phyloP scores from a whole-genome alignment of 495 filamentous ascomycete species.

The Penicillium goetzii region DNA sequence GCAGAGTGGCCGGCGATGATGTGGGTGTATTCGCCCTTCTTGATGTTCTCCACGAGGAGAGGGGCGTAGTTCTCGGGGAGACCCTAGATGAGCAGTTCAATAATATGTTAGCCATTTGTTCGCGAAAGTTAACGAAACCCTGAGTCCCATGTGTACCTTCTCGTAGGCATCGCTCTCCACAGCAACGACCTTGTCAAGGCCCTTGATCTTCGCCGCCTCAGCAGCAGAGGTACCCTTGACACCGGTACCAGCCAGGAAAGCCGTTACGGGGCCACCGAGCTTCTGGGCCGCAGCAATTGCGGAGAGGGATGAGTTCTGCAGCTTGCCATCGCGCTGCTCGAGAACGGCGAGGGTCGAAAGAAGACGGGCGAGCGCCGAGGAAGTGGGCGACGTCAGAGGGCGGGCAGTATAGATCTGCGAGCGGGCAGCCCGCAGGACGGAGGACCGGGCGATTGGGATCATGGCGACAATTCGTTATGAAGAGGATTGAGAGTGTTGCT shows the following conservation, averaged over 20 bases:
- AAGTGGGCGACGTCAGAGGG: constrained; percentile 38
- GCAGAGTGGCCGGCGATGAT: constrained; percentile 89
- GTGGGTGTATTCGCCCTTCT: constrained; percentile 90
- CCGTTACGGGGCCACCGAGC: constrained; percentile 83
- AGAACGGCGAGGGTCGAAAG: constrained; percentile 89
- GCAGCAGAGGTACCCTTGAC: constrained; percentile 75
- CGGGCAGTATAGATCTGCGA: constrained; percentile 42
- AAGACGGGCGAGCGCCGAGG: constrained; percentile 64
- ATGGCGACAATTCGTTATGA: constrained; percentile 29
- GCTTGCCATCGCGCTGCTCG: constrained; percentile 89
- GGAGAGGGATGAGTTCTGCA: constrained; percentile 79
- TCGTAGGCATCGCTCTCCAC: constrained; percentile 91
- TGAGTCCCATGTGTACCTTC: constrained; percentile 60
- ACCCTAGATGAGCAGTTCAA: constrained; percentile 55
- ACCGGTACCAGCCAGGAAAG: constrained; percentile 82
- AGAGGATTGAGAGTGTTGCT: constrained; percentile 11
- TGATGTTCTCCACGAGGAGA: constrained; percentile 91
- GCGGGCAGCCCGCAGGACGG: constrained; percentile 54
- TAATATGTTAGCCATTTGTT: constrained; percentile 8
- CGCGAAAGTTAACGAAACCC: neutral
- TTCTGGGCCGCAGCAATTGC: constrained; percentile 86
- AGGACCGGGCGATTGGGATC: constrained; percentile 49
- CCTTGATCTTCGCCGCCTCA: constrained; percentile 86
- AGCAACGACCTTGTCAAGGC: constrained; percentile 86
- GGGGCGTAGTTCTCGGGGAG: constrained; percentile 95